Percentiles rank a stretch among this genome's conserved stretches.
Conservation (phyloP, 78 protist species). For the Dictyostelium intermedium region DNA sequence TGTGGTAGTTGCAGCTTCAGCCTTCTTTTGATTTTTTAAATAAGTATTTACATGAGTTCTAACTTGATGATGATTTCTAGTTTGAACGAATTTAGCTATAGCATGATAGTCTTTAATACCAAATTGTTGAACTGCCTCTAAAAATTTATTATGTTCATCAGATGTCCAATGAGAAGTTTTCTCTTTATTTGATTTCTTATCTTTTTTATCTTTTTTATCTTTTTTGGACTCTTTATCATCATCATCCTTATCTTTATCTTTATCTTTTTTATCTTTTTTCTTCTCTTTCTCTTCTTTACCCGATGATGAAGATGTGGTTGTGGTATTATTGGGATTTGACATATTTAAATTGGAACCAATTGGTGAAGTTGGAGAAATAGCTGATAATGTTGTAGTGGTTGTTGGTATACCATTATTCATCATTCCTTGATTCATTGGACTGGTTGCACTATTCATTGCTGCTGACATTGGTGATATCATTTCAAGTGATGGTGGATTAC, state of each 20-base stretch:
- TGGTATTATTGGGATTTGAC: background rate
- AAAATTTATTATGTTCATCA: constrained; percentile 56
- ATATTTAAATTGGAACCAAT: background rate
- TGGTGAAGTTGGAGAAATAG: background rate
- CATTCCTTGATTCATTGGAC: background rate
- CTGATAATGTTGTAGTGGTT: background rate
- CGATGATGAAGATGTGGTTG: background rate
- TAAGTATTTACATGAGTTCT: constrained; percentile 64
- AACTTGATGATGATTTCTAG: constrained; percentile 45
- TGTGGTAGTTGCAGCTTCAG: background rate
- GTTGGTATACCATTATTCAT: background rate
- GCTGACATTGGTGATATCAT: constrained; percentile 1
- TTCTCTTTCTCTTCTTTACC: constrained; percentile 4
- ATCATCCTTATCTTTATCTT: background rate
- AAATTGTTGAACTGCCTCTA: constrained; percentile 30
- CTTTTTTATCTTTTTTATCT: background rate
- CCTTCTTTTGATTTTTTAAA: constrained; percentile 40
- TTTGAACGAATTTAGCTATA: constrained; percentile 13
- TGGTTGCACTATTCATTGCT: background rate
- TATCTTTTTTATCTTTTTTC: background rate
- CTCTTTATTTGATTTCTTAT: constrained; percentile 5
- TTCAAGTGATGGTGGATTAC: background rate
- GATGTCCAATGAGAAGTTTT: constrained; percentile 44
- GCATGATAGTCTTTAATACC: constrained; percentile 15
- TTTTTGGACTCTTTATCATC: background rate